These are phyloP conservation scores for Penicillium sp. DNA, from an alignment of 2,329 filamentous ascomycete genomes.

Conservation along the genomic window DNA sequence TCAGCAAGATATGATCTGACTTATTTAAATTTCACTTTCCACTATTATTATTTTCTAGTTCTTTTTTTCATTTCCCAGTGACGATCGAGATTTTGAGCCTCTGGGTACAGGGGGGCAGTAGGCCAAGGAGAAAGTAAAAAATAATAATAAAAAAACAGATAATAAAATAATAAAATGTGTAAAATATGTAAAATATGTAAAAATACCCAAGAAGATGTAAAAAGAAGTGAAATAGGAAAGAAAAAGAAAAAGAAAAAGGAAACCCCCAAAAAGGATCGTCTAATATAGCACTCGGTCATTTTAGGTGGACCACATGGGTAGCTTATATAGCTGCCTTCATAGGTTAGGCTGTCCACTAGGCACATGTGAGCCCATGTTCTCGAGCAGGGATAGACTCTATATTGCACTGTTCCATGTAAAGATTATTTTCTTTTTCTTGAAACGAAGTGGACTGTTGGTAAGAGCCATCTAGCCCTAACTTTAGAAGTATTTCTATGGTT, in stretches of 20 bases:
- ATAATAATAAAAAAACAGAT: background rate
- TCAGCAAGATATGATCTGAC: constrained; percentile 16
- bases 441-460: background rate
- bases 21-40: background rate
- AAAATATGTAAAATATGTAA: background rate
- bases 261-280: background rate
- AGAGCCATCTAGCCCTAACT: background rate
- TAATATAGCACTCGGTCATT: constrained; percentile 13
- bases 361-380: background rate
- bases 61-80: constrained; percentile 16
- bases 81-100: constrained; percentile 30
- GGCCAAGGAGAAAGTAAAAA: background rate
- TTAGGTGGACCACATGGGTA: constrained; percentile 13
- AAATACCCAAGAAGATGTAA: background rate
- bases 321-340: constrained; percentile 22
- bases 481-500: background rate
- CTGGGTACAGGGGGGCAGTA: constrained; percentile 12
- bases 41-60: background rate
- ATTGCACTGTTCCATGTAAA: background rate
- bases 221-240: background rate
- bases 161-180: background rate
- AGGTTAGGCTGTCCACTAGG: constrained; percentile 15
- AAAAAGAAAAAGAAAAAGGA: background rate
- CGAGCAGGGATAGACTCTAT: background rate
- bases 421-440: background rate